A percentile compares a stretch with the other conserved stretches of the same genome.
phyloP scores from a whole-genome alignment of 2,329 filamentous ascomycete genomes.

The Verticillium zaregamsianum region DNA sequence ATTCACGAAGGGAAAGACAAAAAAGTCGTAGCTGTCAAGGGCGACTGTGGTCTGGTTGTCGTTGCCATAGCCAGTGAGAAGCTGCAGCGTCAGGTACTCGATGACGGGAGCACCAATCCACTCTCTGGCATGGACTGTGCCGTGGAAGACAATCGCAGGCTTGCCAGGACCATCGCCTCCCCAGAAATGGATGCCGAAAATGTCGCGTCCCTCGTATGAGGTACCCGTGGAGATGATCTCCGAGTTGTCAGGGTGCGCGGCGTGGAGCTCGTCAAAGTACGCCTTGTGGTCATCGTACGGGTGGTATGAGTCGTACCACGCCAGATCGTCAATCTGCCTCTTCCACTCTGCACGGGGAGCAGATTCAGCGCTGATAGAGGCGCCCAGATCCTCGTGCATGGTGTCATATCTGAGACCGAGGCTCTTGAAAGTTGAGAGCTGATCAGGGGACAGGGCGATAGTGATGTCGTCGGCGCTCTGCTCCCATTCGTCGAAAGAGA shows the following conservation, averaged over 20 bases:
- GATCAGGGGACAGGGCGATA: slow-evolving; percentile 23
- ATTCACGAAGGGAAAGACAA: slow-evolving; percentile 47
- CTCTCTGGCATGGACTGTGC: slow-evolving; percentile 49
- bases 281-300: slow-evolving; percentile 42
- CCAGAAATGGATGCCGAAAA: slow-evolving; percentile 54
- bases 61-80: slow-evolving; percentile 36
- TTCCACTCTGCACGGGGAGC: slow-evolving; percentile 14
- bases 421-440: slow-evolving; percentile 20
- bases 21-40: slow-evolving; percentile 53
- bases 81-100: slow-evolving; percentile 41
- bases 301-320: slow-evolving; percentile 48
- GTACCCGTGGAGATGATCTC: slow-evolving; percentile 40
- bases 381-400: slow-evolving; percentile 23
- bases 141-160: slow-evolving; percentile 45
- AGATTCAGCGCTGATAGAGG: slow-evolving; percentile 21
- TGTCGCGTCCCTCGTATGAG: slow-evolving; percentile 41
- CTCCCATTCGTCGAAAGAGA: neutral
- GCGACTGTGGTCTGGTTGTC: slow-evolving; percentile 4
- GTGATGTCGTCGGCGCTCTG: slow-evolving; percentile 18
- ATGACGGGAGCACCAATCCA: slow-evolving; percentile 47
- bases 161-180: slow-evolving; percentile 38
- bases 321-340: slow-evolving; percentile 22
- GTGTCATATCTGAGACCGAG: slow-evolving; percentile 23
- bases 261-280: slow-evolving; percentile 37
- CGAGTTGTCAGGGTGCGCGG: slow-evolving; percentile 37